Percentiles rank a stretch among this genome's conserved stretches.
Evolutionary conservation across 495 filamentous ascomycete species (phyloP).

Genomic region (Usnea hakonensis): DNA sequence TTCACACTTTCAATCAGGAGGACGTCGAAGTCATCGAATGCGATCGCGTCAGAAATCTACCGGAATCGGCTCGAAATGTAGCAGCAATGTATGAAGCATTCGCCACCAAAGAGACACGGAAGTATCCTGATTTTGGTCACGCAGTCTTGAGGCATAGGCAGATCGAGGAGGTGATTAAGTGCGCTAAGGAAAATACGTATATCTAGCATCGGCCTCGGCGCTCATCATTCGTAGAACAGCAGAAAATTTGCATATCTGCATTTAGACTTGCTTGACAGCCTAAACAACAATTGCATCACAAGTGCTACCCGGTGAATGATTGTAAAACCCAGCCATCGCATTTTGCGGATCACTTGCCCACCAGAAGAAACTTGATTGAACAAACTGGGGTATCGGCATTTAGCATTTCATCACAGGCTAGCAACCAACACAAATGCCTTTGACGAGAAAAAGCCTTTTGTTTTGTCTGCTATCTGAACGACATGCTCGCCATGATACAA

Average conservation of each 20-base stretch:
- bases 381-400: not conserved
- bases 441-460: not conserved
- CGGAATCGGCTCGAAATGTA: conserved; percentile 34
- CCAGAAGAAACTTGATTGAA: not conserved
- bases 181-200: not conserved
- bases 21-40: conserved; percentile 37
- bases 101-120: conserved; percentile 28
- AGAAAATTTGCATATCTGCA: not conserved
- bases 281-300: not conserved
- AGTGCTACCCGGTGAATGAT: not conserved
- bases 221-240: not conserved
- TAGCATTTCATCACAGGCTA: not conserved
- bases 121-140: conserved; percentile 35
- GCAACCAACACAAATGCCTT: not conserved
- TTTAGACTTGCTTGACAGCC: not conserved
- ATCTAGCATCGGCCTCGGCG: not conserved
- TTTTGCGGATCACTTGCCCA: not conserved
- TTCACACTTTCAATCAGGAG: conserved; percentile 37
- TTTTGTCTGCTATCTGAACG: not conserved
- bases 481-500: not conserved
- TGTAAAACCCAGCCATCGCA: not conserved
- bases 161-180: conserved; percentile 4
- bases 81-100: conserved; percentile 45
- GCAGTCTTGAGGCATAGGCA: conserved; percentile 13
- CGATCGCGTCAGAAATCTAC: conserved; percentile 36